Base-by-base conservation (phyloP, 345 rosid species). In the Populus pruinosa region DNA sequence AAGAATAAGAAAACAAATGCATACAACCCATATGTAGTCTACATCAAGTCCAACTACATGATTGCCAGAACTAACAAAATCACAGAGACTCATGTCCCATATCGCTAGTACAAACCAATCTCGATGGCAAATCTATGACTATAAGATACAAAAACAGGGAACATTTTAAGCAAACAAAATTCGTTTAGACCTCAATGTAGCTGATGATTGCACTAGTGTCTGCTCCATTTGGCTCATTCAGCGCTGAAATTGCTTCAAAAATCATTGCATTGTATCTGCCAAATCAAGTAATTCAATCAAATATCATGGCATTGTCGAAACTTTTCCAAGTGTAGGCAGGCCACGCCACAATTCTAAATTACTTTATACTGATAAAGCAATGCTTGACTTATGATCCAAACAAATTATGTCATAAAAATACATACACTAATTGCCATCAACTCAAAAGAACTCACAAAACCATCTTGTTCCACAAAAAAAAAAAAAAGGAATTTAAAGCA, bases 181-280 rank as follows among this genome's bases (percentile, higher is more conserved):
- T 47, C 44, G 39, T 79, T 33, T 33, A 44, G 3, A 91, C 97
- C 96, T 93, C 93, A 16, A 96, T 88, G 82, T 84, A 92, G 83
- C 65, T 79, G 65, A 87, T 73, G 77, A 96, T 92, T 55, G 90
- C 90, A 80, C 87, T 80, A 44, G 82, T 81, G 65, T 92, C 94
- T 33, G 87, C 86, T 72, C 97, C 97, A 80, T 84, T 84, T 25
- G 89, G 85, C 73, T 92, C 92, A 18, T 86, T 88, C 76, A 88
- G 83, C 16, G 83, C 80, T 71, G 88, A 38, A 76, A 96, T 79
- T 17, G 99, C 99, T 89, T 96, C 98, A 76, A 87, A 86, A 78
- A 96, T 93, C 91, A 91, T 64, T 53, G 85, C 86, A 78, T 89
- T 84, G 75, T 88, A 90, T 88, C 93, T 92, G 80, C 20, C n/a